Base-by-base conservation (phyloP, 495 filamentous ascomycete genomes). In the Diplogelasinospora grovesii region DNA sequence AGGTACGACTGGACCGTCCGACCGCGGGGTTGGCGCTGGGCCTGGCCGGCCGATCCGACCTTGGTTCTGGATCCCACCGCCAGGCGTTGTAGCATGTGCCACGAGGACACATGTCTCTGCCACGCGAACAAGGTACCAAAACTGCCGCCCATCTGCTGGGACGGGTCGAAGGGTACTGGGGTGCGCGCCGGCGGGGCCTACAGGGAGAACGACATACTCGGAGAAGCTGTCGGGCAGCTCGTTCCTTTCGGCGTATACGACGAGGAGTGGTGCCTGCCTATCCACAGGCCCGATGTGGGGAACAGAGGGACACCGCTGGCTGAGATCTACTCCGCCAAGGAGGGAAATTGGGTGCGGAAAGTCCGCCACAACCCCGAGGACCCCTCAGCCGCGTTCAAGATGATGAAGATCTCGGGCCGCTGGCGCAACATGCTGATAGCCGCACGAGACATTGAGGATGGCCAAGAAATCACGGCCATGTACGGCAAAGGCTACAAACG, bases 281-380 rank as follows among this genome's bases (percentile, higher is more conserved):
- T 60, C 8, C 36, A 47, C 20, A 41, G 54, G 2, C 57, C 54
- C 19, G 57, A 58, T 31, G 23, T 58, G 4, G 36, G 45, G 1
- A 34, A 51, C 25, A n/a, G n/a, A n/a, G n/a, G n/a, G n/a, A 29
- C 39, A 18, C n/a, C 34, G 4, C 52, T 60, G 6, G 57, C 57
- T 7, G 54, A 60, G 21, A 53, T 60, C 13, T 56, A 49, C 11
- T 43, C 54, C 4, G 34, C 34, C 20, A 32, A 36, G 15, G 46
- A 41, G 38, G 57, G 57, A 21, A 60, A 60, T 35, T 60, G 57
- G 57, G 54, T 58, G 8, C 52, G 57, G n/a, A 50, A 50, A 20
- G 57, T 60, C 40, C 39, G 18, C 11, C 57, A 60, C 24, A 43
- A 36, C 38, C 46, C 32, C 32, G 24, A 25, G 2, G 16, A 39